Conservation (phyloP, 2,329 filamentous ascomycete genomes). For the Lasiodiplodia citricola region DNA sequence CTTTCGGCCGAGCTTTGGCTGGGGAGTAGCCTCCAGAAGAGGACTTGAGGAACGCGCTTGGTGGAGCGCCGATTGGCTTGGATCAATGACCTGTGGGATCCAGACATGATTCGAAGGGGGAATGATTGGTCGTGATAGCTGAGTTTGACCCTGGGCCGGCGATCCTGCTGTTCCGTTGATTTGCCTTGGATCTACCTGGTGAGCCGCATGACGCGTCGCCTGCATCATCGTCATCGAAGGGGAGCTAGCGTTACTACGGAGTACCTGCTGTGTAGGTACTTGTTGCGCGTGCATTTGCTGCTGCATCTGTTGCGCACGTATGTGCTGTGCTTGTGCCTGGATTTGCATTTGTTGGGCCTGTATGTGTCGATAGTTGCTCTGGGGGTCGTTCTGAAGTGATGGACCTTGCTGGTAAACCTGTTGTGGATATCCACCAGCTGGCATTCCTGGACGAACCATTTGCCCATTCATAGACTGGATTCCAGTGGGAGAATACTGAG, state of each 20-base stretch:
- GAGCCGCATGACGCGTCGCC: background rate
- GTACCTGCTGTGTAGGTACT: background rate
- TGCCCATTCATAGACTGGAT: background rate
- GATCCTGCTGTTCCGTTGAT: background rate
- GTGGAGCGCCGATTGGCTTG: slow-evolving; percentile 59
- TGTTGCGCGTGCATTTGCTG: too few species aligned
- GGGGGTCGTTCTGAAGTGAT: background rate
- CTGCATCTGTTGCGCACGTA: too few species aligned
- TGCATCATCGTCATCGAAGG: background rate
- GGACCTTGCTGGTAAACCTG: background rate
- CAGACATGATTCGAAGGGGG: slow-evolving; percentile 40
- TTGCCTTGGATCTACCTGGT: background rate
- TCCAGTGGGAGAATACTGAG: background rate
- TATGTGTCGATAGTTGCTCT: background rate
- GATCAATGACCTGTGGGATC: slow-evolving; percentile 35
- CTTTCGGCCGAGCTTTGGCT: background rate
- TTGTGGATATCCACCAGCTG: background rate
- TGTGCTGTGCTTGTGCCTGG: too few species aligned
- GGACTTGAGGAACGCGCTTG: slow-evolving; percentile 64
- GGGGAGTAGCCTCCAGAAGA: slow-evolving; percentile 40
- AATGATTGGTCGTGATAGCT: slow-evolving; percentile 34
- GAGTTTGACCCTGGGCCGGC: background rate
- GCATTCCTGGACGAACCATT: background rate
- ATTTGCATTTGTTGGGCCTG: background rate
- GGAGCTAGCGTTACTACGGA: slow-evolving; percentile 7